phyloP scores from a whole-genome alignment of 257 asterid species.

The Lithospermum erythrorhizon region DNA sequence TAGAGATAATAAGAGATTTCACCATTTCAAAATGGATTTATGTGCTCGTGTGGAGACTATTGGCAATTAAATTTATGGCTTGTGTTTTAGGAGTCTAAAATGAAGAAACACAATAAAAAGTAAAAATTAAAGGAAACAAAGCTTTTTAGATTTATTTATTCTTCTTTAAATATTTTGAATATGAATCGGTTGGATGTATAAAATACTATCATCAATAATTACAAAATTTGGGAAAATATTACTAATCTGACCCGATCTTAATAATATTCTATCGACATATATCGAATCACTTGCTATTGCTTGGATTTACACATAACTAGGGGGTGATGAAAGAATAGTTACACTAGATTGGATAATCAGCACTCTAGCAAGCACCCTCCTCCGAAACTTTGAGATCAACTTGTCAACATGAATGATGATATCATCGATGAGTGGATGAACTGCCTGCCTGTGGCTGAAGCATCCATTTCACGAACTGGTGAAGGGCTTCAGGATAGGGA shows the following conservation, averaged over 20 bases:
- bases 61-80: slow-evolving; percentile 6
- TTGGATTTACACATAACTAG: not conserved
- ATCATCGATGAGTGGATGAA: slow-evolving; percentile 79
- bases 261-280: not conserved
- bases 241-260: not conserved
- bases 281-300: not conserved
- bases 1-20: slow-evolving; percentile 15
- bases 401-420: slow-evolving; percentile 83
- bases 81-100: too few species aligned
- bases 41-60: slow-evolving; percentile 14
- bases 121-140: too few species aligned
- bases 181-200: not conserved
- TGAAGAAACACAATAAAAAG: too few species aligned
- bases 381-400: slow-evolving; percentile 74
- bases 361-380: not conserved
- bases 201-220: not conserved
- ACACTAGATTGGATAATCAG: not conserved
- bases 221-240: not conserved
- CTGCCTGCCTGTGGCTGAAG: slow-evolving; percentile 90
- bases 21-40: slow-evolving; percentile 11
- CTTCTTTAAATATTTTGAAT: too few species aligned
- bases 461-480: slow-evolving; percentile 96
- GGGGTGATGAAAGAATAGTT: not conserved
- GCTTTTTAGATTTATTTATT: too few species aligned
- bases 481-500: slow-evolving; percentile 86